These are phyloP conservation scores for Mycosphaerelloides madeirae DNA, from an alignment of 2,329 filamentous ascomycete species.

Conservation along the genomic window DNA sequence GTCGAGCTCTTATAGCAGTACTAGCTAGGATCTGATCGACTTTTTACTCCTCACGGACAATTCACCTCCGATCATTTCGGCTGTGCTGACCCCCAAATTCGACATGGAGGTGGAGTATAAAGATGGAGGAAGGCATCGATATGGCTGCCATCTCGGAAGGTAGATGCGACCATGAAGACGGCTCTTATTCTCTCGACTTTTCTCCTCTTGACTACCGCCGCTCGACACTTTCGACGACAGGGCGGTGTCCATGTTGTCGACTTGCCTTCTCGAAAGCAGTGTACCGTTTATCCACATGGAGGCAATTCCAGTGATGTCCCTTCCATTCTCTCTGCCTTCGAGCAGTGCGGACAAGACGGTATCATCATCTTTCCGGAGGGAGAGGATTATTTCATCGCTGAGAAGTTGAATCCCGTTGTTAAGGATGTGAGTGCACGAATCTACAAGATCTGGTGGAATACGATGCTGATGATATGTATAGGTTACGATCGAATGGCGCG, in stretches of 20 bases:
- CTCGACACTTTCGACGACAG: background rate
- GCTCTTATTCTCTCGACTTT: background rate
- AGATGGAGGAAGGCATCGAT: too few species aligned
- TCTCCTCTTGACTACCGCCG: background rate
- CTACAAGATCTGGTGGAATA: background rate
- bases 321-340: slow-evolving; percentile 39
- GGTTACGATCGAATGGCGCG: slow-evolving; percentile 47
- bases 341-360: slow-evolving; percentile 33
- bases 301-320: slow-evolving; percentile 34
- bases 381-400: slow-evolving; percentile 49
- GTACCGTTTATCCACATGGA: slow-evolving; percentile 1
- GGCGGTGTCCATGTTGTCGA: background rate
- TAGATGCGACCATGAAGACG: too few species aligned
- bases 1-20: too few species aligned
- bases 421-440: slow-evolving; percentile 38
- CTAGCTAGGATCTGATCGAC: too few species aligned
- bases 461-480: background rate
- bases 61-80: background rate
- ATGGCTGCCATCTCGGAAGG: too few species aligned
- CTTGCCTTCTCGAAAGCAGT: background rate
- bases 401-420: slow-evolving; percentile 47
- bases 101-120: too few species aligned
- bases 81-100: background rate
- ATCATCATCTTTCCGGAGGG: slow-evolving; percentile 49
- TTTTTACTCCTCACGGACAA: background rate